Conservation (phyloP, 2,329 filamentous ascomycete genomes). For the Cordyceps militaris region DNA sequence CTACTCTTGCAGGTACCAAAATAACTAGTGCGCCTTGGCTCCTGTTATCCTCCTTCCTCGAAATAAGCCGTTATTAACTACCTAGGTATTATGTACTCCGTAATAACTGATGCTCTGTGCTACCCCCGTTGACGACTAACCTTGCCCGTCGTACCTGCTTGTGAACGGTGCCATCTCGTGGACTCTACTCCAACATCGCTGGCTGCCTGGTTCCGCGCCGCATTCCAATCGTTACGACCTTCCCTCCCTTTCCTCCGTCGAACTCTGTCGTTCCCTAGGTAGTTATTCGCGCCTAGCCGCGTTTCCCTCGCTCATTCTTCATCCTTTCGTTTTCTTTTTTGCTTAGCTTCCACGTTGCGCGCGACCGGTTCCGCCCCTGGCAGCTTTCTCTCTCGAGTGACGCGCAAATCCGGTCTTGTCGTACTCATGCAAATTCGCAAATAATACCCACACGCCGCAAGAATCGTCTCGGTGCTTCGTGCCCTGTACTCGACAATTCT, state of each 20-base stretch:
- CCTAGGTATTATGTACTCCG: too few relatives aligned
- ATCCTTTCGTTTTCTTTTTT: background rate
- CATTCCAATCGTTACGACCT: slow-evolving; percentile 6
- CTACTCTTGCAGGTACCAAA: too few relatives aligned
- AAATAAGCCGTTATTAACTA: too few relatives aligned
- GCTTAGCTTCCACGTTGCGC: background rate
- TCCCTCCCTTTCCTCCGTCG: background rate
- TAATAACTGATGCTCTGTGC: too few relatives aligned
- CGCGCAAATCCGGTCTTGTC: background rate
- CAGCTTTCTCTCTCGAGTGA: background rate
- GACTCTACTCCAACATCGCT: slow-evolving; percentile 5
- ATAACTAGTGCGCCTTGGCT: background rate
- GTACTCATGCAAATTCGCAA: background rate
- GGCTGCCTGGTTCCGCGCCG: slow-evolving; percentile 4
- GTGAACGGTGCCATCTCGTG: background rate
- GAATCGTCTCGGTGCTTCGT: background rate
- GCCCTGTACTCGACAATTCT: background rate
- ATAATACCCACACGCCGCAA: background rate
- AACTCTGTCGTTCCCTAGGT: background rate
- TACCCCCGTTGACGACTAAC: background rate
- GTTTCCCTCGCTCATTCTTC: slow-evolving; percentile 4
- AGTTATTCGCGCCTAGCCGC: slow-evolving; percentile 2
- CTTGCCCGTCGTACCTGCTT: background rate
- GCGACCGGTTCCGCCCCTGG: background rate
- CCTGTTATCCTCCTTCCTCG: background rate